Percentiles rank a stretch among this genome's conserved stretches.
phyloP scores from a whole-genome alignment of 2,329 filamentous ascomycete species.

The Alternaria panax region DNA sequence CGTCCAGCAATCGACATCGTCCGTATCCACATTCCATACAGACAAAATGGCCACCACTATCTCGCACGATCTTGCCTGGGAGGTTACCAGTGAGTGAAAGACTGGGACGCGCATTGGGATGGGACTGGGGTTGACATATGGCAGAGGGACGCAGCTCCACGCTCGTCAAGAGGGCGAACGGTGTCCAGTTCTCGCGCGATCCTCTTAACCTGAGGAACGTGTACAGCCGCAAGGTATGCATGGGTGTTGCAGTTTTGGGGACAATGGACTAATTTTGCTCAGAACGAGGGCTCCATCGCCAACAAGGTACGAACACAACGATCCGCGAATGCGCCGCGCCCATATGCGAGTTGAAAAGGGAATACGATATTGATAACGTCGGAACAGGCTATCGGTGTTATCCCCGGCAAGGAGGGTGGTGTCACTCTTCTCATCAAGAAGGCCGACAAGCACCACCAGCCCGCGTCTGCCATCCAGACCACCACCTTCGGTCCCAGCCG shows the following conservation, averaged over 20 bases:
- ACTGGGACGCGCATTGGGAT: not conserved
- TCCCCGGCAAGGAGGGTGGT: constrained; percentile 77
- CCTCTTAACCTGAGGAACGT: constrained; percentile 92
- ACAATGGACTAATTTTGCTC: constrained; percentile 37
- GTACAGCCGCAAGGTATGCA: constrained; percentile 83
- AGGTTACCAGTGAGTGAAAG: constrained; percentile 82
- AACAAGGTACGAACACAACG: constrained; percentile 72
- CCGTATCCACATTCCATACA: constrained; percentile 40
- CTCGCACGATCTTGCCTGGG: constrained; percentile 92
- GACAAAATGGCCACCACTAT: constrained; percentile 65
- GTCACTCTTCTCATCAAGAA: constrained; percentile 88
- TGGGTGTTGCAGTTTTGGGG: constrained; percentile 1
- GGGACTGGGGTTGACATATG: constrained; percentile 22
- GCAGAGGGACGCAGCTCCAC: constrained; percentile 86
- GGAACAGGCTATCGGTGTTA: constrained; percentile 79
- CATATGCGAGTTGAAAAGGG: not conserved
- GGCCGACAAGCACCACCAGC: constrained; percentile 73
- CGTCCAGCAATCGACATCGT: constrained; percentile 28
- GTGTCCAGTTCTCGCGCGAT: constrained; percentile 90
- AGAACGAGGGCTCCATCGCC: constrained; percentile 94
- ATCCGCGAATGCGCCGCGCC: constrained; percentile 17
- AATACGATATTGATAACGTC: constrained; percentile 15
- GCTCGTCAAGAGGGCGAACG: constrained; percentile 90
- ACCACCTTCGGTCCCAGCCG: constrained; percentile 75
- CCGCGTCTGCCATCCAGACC: constrained; percentile 70